A percentile compares a stretch with the other conserved stretches of the same genome.
Conservation (phyloP, 1,139 yeast species). For the Kodamaea suecica region DNA sequence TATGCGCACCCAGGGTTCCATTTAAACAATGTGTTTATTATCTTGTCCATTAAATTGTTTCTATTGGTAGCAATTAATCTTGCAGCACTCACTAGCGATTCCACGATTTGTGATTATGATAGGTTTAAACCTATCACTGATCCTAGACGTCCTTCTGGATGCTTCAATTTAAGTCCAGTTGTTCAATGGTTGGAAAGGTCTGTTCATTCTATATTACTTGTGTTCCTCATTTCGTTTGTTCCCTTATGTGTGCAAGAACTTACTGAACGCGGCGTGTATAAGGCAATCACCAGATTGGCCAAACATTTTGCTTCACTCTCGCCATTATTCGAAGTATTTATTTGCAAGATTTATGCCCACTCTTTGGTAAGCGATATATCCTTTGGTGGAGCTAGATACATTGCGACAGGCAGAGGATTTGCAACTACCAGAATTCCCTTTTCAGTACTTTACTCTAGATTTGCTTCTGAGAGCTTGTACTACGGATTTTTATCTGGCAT, state of each 20-base stretch:
- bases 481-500: conserved; percentile 39
- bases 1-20: conserved; percentile 60
- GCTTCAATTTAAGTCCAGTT: conserved; percentile 48
- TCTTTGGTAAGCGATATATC: conserved; percentile 47
- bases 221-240: conserved; percentile 47
- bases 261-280: conserved; percentile 49
- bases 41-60: conserved; percentile 46
- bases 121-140: conserved; percentile 47
- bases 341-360: conserved; percentile 49
- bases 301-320: conserved; percentile 50
- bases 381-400: conserved; percentile 53
- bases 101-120: conserved; percentile 47
- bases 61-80: conserved; percentile 45
- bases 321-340: conserved; percentile 54
- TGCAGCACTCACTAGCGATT: conserved; percentile 45
- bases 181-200: conserved; percentile 51
- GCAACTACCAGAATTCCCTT: conserved; percentile 49
- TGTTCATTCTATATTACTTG: conserved; percentile 47
- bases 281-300: conserved; percentile 40
- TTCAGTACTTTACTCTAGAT: conserved; percentile 42
- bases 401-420: conserved; percentile 56
- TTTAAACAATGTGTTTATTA: conserved; percentile 49
- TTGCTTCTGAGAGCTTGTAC: conserved; percentile 46
- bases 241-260: conserved; percentile 52
- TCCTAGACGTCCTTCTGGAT: conserved; percentile 42